Base-by-base conservation (phyloP, 2,329 filamentous ascomycete species). In the Seiridium cupressi region DNA sequence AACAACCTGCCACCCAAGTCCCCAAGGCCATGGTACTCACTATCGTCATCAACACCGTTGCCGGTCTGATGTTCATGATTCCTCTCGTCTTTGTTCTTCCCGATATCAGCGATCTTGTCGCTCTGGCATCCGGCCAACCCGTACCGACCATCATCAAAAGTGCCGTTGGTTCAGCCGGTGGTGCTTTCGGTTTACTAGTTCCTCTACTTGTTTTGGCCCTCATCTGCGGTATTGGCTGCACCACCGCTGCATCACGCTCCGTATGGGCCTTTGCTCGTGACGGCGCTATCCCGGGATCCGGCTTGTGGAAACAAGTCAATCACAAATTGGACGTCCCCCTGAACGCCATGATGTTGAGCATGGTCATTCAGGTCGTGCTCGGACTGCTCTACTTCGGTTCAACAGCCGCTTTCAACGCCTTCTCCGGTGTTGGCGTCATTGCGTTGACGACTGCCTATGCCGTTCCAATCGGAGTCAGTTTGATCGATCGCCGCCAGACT, bases 11-110 rank as follows among this genome's bases (percentile, higher is more conserved):
- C 0, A 84, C 80, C 2, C 89, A 91, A 72, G 88, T 91, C 6
- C 88, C 89, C 65, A 89, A 88, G 72, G 89, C 89, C 66, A 89
- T 92, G 85, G 87, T 90, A 51, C 78, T 78, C 57, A 89, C 88
- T 64, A 81, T 91, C 65, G 64, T 86, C 65, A 81, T 91, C 74
- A 91, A 91, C 79, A 85, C 82, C 55, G 69, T 89, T 63, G 84
- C 82, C 62, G 89, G 89, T 46, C 79, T 91, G 34, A 73, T 91
- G 64, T 89, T 90, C 76, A 77, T 91, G 65, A 81, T 92, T 59
- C 87, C 88, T 1, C 76, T 91, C 59, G 79, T 88, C 66, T 91
- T 90, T 71, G 87, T 91, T 60, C 78, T 92, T 4, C 88, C 87
- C 57, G 83, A 89, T 56, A 79, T 90, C 61, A 72, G 77, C 49